Evolutionary conservation across 345 rosid species (phyloP), one percentile per base, ranked within the genome.

Genomic region (Sisymbrium altissimum): DNA sequence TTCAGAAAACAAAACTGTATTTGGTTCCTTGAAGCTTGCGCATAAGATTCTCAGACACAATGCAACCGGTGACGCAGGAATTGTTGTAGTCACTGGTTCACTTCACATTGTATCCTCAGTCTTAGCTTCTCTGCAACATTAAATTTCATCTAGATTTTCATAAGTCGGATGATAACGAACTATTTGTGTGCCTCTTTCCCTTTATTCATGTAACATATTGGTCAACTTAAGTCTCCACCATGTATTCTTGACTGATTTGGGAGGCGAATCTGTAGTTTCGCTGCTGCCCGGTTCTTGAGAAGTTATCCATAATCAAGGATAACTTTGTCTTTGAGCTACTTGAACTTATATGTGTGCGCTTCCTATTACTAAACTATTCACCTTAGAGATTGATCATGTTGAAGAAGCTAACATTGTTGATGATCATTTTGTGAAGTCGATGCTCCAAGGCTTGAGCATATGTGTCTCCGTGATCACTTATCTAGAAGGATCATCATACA

Each of bases 91-190:
- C 1, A 73, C 77, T 0, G 77, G 71, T n/a, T 73, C 77, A 35
- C 77, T 73, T 65, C 71, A 55, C 17, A 19, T 44, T 65, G 57
- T 65, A 21, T 64, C 71, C 15, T 55, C 77, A 54, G 77, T 65
- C 45, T 65, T 73, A 7, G 71, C 65, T 73, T 73, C 71, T 43
- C 58, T 64, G 5, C 71, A 55, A 44, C 57, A 35, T 23, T 73
- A 52, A 7, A 2, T 10, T n/a, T 56, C 40, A 30, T 35, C 58
- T 27, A 0, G n/a, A 4, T 41, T 41, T 13, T 41, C 7, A 14
- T 41, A 27, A 27, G 29, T 27, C 29, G 4, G 29, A 27, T 27
- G 29, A 3, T 27, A 27, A 27, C 29, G 29, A 27, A 27, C 29
- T 27, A 27, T 5, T 41, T 14, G 35, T 32, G 6, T 32, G 35